These are phyloP conservation scores for Saccharum hybrid DNA, from an alignment of 202 grass and related monocot species.

Conservation along the genomic window DNA sequence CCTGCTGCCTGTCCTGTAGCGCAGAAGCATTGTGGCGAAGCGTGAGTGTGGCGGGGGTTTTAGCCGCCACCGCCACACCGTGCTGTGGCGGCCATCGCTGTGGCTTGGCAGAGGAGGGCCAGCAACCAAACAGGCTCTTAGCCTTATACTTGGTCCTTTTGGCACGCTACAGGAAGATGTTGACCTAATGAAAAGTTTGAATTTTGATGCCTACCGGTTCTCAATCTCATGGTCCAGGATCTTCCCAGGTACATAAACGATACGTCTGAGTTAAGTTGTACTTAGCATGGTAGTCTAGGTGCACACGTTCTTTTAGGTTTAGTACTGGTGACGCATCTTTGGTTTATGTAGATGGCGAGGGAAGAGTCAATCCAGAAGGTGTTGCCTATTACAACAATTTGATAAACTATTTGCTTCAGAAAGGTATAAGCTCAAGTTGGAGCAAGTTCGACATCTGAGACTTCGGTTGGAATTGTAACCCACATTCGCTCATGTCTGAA, in stretches of 20 bases:
- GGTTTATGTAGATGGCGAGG: slow-evolving; percentile 61
- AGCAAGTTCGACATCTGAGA: neutral
- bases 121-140: too few species aligned
- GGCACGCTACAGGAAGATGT: slow-evolving; percentile 65
- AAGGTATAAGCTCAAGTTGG: slow-evolving; percentile 57
- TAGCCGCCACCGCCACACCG: too few species aligned
- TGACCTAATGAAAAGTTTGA: slow-evolving; percentile 74
- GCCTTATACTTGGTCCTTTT: neutral
- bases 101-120: too few species aligned
- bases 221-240: slow-evolving; percentile 94
- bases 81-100: too few species aligned
- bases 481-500: slow-evolving; percentile 12
- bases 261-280: slow-evolving; percentile 2
- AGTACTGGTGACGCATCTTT: neutral
- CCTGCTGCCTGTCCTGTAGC: too few species aligned
- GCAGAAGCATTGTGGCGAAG: too few species aligned
- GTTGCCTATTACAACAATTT: slow-evolving; percentile 85
- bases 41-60: too few species aligned
- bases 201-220: slow-evolving; percentile 83
- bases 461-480: slow-evolving; percentile 25
- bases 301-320: neutral
- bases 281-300: neutral
- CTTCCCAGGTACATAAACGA: slow-evolving; percentile 62
- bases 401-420: slow-evolving; percentile 72
- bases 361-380: slow-evolving; percentile 70